Base-by-base conservation (phyloP, 1,284 basidiomycete species). In the Malassezia nana region DNA sequence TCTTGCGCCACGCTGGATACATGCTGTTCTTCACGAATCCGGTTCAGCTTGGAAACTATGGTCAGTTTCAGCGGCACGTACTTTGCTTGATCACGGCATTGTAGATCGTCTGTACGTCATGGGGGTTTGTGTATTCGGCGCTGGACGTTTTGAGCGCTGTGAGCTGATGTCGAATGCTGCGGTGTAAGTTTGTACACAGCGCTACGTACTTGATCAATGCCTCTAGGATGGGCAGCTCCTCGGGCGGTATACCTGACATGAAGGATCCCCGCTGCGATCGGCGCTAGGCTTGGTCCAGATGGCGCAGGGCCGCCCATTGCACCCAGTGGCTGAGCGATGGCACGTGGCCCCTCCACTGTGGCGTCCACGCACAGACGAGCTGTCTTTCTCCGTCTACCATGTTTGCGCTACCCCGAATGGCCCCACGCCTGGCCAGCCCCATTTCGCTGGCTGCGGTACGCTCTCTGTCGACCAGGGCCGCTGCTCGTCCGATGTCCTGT, bases 1-100 rank as follows among this genome's bases (percentile, higher is more conserved):
- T 57, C 38, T 42, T 56, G 54, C 29, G 45, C 42, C 4, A 29
- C 48, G 3, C 30, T 35, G 4, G 49, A 33, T 13, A 44, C 60
- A 39, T 63, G 59, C 43, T 53, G 60, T 73, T 72, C 74, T 68
- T 94, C 87, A 54, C 92, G 83, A 48, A 95, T 84, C 62, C 86
- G 84, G 75, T 96, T 96, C 48, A 98, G 79, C 68, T 83, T 87
- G 26, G 87, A 90, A 55, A 96, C 90, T 92, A 73, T 9, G 9
- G 43, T 29, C 8, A 28, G 22, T n/a, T 33, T 32, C 40, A 24
- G 6, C 38, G 20, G n/a, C 5, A 60, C 75, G 51, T 43, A 88
- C 90, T 85, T 81, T 96, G 90, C 75, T 92, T 91, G 61, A 96
- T 86, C 59, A 94, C 87, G 6, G 85, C 82, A 65, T 89, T 87